phyloP scores from a whole-genome alignment of 306 rosid genomes.

The Glycine latifolia region DNA sequence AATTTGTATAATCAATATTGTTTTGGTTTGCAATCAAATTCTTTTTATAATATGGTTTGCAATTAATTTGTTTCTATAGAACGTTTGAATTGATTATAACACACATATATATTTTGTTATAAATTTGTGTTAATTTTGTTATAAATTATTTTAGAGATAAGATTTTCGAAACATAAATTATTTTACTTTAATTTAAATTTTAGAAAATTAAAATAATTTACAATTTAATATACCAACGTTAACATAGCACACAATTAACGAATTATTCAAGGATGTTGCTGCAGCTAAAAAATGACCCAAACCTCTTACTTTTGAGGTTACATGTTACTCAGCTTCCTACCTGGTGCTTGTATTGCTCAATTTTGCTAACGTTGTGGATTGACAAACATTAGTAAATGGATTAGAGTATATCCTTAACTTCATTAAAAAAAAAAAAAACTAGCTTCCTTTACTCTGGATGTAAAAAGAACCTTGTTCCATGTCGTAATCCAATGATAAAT shows the following conservation, averaged over 20 bases:
- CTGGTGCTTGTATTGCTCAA: not conserved
- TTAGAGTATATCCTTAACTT: not conserved
- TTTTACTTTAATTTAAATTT: not conserved
- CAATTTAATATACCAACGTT: not conserved
- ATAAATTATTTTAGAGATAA: too few relatives aligned
- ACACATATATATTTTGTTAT: too few relatives aligned
- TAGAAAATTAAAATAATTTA: not conserved
- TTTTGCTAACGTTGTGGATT: not conserved
- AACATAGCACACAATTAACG: not conserved
- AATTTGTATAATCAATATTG: too few relatives aligned
- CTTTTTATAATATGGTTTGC: too few relatives aligned
- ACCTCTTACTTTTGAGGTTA: not conserved
- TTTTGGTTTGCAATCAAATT: too few relatives aligned
- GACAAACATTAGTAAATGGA: not conserved
- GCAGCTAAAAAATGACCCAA: not conserved
- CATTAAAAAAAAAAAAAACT: not conserved
- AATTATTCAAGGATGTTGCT: conserved; percentile 6
- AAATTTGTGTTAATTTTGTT: too few relatives aligned
- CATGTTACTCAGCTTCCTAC: too few relatives aligned
- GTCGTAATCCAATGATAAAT: conserved; percentile 19
- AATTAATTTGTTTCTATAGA: too few relatives aligned
- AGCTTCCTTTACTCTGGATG: not conserved
- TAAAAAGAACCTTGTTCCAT: conserved; percentile 46
- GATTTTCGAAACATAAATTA: not conserved
- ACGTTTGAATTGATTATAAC: too few relatives aligned